Evolutionary conservation across 2,329 filamentous ascomycete species (phyloP).

Genomic region (Acrodontium crateriforme): DNA sequence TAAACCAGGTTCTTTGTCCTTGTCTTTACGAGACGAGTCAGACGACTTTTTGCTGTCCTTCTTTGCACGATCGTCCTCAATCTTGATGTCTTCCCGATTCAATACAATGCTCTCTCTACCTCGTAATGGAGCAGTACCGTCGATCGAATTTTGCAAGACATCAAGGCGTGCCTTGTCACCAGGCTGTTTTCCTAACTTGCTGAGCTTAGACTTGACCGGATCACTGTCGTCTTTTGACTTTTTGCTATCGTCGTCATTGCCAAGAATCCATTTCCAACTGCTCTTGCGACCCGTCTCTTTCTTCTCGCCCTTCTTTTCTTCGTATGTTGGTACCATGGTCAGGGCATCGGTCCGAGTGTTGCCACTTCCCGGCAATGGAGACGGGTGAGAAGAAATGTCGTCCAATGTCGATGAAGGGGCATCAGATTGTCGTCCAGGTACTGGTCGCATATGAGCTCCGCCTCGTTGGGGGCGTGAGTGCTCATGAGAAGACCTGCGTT

Average conservation of each 20-base stretch:
- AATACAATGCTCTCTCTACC: slow-evolving; percentile 73
- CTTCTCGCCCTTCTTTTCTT: slow-evolving; percentile 57
- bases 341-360: slow-evolving; percentile 61
- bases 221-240: slow-evolving; percentile 36
- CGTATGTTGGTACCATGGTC: slow-evolving; percentile 65
- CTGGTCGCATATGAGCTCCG: slow-evolving; percentile 20
- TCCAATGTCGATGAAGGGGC: slow-evolving; percentile 37
- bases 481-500: slow-evolving; percentile 35
- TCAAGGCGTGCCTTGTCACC: slow-evolving; percentile 69
- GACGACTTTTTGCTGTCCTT: slow-evolving; percentile 55
- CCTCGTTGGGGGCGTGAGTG: slow-evolving; percentile 19
- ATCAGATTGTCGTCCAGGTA: slow-evolving; percentile 19
- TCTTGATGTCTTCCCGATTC: slow-evolving; percentile 61
- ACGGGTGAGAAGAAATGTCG: slow-evolving; percentile 51
- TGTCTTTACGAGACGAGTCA: slow-evolving; percentile 72
- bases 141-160: slow-evolving; percentile 75
- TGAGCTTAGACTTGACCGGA: slow-evolving; percentile 13
- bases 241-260: slow-evolving; percentile 55
- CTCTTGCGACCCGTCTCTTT: slow-evolving; percentile 61
- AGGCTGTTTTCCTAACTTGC: slow-evolving; percentile 51
- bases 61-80: slow-evolving; percentile 73
- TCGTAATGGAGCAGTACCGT: slow-evolving; percentile 34
- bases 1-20: slow-evolving; percentile 55
- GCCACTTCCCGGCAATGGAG: slow-evolving; percentile 53
- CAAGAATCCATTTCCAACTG: slow-evolving; percentile 70